Conservation (phyloP, 2,329 filamentous ascomycete genomes). For the Myotisia sp. region DNA sequence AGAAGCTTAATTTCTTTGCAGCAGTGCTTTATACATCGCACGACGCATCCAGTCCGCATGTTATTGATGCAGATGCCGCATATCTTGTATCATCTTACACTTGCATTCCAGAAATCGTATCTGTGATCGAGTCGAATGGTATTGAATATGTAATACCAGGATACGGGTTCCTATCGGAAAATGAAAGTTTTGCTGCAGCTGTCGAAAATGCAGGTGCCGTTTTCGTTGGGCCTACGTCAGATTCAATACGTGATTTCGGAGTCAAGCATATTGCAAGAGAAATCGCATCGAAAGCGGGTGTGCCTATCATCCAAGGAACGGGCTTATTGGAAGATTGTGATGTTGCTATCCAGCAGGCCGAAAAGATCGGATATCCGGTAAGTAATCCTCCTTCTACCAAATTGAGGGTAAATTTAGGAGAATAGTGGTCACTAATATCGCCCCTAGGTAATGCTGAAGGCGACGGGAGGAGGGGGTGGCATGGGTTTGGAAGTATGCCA, state of each 20-base stretch:
- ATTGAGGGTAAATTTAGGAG: neutral
- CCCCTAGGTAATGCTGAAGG: slow-evolving; percentile 54
- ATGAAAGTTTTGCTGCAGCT: slow-evolving; percentile 44
- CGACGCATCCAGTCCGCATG: slow-evolving; percentile 42
- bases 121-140: neutral
- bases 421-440: no score
- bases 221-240: slow-evolving; percentile 46
- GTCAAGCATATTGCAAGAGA: slow-evolving; percentile 45
- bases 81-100: no score
- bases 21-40: no score
- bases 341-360: slow-evolving; percentile 33
- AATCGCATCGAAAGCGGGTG: slow-evolving; percentile 38
- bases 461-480: slow-evolving; percentile 64
- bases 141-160: slow-evolving; percentile 49
- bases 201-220: slow-evolving; percentile 41
- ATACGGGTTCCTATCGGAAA: slow-evolving; percentile 54
- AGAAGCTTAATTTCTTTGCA: no score
- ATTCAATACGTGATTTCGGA: slow-evolving; percentile 42
- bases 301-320: slow-evolving; percentile 43
- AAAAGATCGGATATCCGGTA: slow-evolving; percentile 37
- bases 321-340: slow-evolving; percentile 35
- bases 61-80: slow-evolving; percentile 40
- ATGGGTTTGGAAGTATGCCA: slow-evolving; percentile 72
- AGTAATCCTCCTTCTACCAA: neutral
- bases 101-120: neutral